Conservation (phyloP, 371 early-diverging fungal genomes). For the Conidiobolus incongruus region DNA sequence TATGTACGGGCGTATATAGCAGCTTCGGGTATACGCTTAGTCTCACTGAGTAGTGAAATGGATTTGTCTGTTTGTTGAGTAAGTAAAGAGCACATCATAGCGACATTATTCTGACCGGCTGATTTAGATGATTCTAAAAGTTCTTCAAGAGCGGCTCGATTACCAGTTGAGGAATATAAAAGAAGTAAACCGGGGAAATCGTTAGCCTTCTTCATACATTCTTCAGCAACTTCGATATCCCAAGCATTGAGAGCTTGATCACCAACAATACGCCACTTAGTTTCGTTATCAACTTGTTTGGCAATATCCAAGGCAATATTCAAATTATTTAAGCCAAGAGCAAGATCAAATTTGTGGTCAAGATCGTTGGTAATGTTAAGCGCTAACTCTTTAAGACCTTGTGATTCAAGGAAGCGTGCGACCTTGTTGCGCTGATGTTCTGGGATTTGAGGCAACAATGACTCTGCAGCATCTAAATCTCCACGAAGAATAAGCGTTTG, state of each 20-base stretch:
- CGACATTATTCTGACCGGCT: conserved; percentile 70
- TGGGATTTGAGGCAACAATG: conserved; percentile 59
- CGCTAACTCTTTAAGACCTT: conserved; percentile 71
- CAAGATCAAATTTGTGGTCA: conserved; percentile 88
- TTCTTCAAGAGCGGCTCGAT: conserved; percentile 39
- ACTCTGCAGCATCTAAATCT: conserved; percentile 59
- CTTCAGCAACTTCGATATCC: conserved; percentile 59
- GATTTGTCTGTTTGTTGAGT: conserved; percentile 50
- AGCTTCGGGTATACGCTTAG: conserved; percentile 90
- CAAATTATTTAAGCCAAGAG: conserved; percentile 61
- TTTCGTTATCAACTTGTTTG: conserved; percentile 44
- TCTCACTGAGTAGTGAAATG: conserved; percentile 56
- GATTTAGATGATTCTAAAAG: conserved; percentile 61
- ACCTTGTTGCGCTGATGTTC: conserved; percentile 66
- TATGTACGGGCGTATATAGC: conserved; percentile 84
- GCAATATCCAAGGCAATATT: conserved; percentile 74
- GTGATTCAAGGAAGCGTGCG: conserved; percentile 85
- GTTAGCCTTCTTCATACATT: conserved; percentile 65
- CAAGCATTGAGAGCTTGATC: conserved; percentile 74
- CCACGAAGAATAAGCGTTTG: conserved; percentile 87
- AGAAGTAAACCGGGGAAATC: conserved; percentile 75
- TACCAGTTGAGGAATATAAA: conserved; percentile 71
- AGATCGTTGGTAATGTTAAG: conserved; percentile 76
- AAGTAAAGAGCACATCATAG: conserved; percentile 59
- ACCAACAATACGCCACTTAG: conserved; percentile 80